Evolutionary conservation across 2,329 filamentous ascomycete species (phyloP), one percentile per base, ranked within the genome.

Genomic region (Botryosphaeria agaves): DNA sequence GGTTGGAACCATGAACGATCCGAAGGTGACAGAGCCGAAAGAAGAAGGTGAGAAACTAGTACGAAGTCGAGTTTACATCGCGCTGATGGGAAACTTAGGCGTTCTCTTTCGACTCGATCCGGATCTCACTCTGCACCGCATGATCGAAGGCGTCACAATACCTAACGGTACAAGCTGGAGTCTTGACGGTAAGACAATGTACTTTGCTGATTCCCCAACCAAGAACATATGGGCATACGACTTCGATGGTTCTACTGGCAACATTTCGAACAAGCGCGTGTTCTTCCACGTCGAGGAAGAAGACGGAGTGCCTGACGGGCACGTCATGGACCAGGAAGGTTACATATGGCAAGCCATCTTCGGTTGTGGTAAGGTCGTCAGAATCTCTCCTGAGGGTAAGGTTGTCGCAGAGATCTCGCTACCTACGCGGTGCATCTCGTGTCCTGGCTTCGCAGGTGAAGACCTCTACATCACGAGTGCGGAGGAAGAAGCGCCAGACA

Each of bases 341-440:
- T 76, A 78, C 56, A 64, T 93, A 44, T 94, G 87, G 85, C 75
- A 79, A 36, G 80, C 82, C 5, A 63, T 89, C n/a, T 89, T 82
- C 47, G 83, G 83, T 32, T 79, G 77, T 37, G 62, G 69, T 35
- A 69, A 72, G 36, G 80, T 93, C 15, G 57, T 92, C 39, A 72
- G 78, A 49, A 76, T 93, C 45, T 71, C 67, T 28, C 69, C 73
- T 4, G 52, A 66, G 30, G 83, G 82, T 3, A 59, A 73, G 43
- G 55, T 92, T 18, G 61, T 85, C 4, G 83, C 80, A 5, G 69
- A 83, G 56, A 64, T 94, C 38, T 64, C 59, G 32, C 58, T 91
- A 39, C 83, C 84, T 4, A 91, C 84, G 8, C 65, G 66, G 36
- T 79, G 82, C 52, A 69, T 82, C 38, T 89, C 82, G 5, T 93